Percentiles rank a stretch among this genome's conserved stretches.
phyloP scores from a whole-genome alignment of 2,329 filamentous ascomycete species.

The Plectosphaerella plurivora region DNA sequence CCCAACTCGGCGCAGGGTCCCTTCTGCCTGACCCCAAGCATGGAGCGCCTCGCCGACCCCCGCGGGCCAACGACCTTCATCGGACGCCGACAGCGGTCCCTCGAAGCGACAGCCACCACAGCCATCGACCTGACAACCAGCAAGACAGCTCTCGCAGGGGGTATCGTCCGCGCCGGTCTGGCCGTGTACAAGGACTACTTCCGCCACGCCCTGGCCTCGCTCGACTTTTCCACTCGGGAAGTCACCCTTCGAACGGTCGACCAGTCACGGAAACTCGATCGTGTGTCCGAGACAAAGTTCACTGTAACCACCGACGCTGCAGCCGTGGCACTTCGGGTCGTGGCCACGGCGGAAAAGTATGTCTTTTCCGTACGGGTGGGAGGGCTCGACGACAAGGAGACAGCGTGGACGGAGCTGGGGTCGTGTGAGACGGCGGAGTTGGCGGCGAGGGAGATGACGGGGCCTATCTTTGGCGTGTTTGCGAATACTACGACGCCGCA shows the following conservation, averaged over 20 bases:
- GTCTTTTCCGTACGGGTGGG: neutral
- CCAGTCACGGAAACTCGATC: neutral
- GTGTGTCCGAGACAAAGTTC: neutral
- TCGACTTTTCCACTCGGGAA: neutral
- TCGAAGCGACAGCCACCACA: neutral
- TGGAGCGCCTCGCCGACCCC: neutral
- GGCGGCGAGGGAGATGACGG: neutral
- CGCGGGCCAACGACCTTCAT: neutral
- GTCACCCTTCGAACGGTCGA: neutral
- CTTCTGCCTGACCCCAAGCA: neutral
- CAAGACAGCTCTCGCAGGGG: neutral
- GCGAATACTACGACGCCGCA: neutral
- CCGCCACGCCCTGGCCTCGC: neutral
- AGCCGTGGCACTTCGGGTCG: neutral
- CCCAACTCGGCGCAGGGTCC: neutral
- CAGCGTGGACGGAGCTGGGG: neutral
- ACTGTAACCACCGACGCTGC: neutral
- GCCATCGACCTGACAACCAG: neutral
- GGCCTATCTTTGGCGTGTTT: neutral
- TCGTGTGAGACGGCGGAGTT: neutral
- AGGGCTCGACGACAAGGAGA: constrained; percentile 1
- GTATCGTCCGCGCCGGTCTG: constrained; percentile 8
- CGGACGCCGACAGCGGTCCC: neutral
- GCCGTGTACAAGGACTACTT: constrained; percentile 15
- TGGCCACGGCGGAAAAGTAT: neutral